phyloP scores from a whole-genome alignment of 495 filamentous ascomycete species.

The Delitschia confertaspora region DNA sequence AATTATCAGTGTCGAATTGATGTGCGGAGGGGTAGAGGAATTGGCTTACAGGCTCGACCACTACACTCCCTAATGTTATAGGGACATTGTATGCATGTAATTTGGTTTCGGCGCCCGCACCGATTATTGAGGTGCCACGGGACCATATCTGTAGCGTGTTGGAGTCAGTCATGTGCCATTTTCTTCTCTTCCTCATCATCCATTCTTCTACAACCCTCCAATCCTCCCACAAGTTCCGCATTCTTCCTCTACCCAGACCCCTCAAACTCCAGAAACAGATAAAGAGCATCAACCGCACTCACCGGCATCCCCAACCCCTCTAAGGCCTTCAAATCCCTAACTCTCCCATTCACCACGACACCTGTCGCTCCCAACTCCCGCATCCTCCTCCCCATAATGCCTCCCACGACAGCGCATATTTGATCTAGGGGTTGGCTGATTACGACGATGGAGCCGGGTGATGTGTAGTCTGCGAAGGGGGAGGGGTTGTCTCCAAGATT shows the following conservation, averaged over 20 bases:
- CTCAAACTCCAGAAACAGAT: neutral
- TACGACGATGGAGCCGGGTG: constrained; percentile 47
- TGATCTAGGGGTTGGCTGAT: constrained; percentile 52
- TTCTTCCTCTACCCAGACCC: constrained; percentile 7
- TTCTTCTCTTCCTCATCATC: neutral
- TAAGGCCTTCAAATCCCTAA: constrained; percentile 53
- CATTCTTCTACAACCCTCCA: neutral
- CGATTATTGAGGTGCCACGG: constrained; percentile 48
- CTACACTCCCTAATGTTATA: constrained; percentile 43
- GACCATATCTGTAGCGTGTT: constrained; percentile 50
- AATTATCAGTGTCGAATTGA: constrained; percentile 1
- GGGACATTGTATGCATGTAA: constrained; percentile 46
- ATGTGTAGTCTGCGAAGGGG: constrained; percentile 53
- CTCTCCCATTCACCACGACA: constrained; percentile 51
- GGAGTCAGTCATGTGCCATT: neutral
- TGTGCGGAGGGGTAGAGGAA: neutral
- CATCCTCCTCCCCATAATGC: constrained; percentile 60
- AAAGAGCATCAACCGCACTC: constrained; percentile 25
- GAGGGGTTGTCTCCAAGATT: constrained; percentile 38
- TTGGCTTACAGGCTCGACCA: constrained; percentile 40
- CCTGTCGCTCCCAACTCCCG: constrained; percentile 43
- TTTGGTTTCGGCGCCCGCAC: constrained; percentile 51
- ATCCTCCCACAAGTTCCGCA: neutral
- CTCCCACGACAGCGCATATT: constrained; percentile 55
- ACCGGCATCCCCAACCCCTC: constrained; percentile 41